phyloP scores from a whole-genome alignment of 148 eudicot species.

The Vaccinium myrtillus region DNA sequence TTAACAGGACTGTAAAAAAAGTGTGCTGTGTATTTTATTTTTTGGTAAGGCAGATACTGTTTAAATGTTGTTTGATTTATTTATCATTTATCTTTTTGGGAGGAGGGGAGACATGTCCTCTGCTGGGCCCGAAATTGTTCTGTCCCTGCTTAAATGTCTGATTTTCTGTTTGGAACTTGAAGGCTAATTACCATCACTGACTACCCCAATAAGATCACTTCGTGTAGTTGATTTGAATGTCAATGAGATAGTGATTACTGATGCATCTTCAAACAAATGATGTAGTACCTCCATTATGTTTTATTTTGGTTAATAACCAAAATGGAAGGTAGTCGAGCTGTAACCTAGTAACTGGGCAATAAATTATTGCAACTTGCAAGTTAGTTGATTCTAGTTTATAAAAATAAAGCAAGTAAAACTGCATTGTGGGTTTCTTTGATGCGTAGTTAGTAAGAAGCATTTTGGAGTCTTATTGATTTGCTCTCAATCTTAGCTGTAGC shows the following conservation, averaged over 20 bases:
- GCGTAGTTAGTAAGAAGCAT: background rate
- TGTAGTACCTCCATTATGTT: background rate
- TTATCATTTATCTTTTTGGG: too few species aligned
- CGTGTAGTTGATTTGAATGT: conserved; percentile 1
- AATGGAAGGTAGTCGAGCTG: background rate
- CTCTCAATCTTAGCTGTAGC: conserved; percentile 35
- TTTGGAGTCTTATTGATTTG: conserved; percentile 13
- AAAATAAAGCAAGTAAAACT: background rate
- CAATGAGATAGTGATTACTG: background rate
- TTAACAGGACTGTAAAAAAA: too few species aligned
- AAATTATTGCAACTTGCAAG: background rate
- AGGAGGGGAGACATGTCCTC: too few species aligned
- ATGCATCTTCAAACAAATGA: background rate
- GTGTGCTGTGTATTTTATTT: too few species aligned
- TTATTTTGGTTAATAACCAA: background rate
- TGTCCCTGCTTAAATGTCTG: background rate
- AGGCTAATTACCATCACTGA: background rate
- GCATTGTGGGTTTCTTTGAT: background rate
- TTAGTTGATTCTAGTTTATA: conserved; percentile 13
- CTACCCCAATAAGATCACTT: background rate
- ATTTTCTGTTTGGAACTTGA: background rate
- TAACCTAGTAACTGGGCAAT: background rate
- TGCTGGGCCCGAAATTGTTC: too few species aligned
- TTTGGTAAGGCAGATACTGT: too few species aligned
- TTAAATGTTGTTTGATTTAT: too few species aligned